A percentile compares a stretch with the other conserved stretches of the same genome.
phyloP scores from a whole-genome alignment of 1,284 basidiomycete genomes.

The Cutaneotrichosporon sp. region DNA sequence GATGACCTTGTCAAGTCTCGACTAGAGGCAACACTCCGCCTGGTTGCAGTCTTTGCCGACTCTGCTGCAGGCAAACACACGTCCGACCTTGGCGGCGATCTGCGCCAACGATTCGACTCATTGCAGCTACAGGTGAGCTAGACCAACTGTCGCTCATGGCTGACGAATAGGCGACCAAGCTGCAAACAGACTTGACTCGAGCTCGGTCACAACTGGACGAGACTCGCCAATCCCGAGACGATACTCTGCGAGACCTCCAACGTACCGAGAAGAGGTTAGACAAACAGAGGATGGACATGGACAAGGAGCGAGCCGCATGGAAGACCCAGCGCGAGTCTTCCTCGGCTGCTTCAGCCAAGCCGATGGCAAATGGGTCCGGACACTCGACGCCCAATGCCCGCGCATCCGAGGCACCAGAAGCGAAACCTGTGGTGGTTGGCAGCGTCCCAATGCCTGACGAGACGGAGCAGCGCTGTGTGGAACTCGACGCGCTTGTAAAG shows the following conservation, averaged over 20 bases:
- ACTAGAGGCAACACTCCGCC: slow-evolving; percentile 36
- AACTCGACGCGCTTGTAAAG: slow-evolving; percentile 38
- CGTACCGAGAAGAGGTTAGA: slow-evolving; percentile 70
- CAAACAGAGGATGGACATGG: slow-evolving; percentile 65
- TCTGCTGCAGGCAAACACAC: slow-evolving; percentile 13
- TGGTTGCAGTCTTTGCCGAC: slow-evolving; percentile 37
- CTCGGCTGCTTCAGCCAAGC: slow-evolving; percentile 44
- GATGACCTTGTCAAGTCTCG: slow-evolving; percentile 37
- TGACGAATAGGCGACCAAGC: slow-evolving; percentile 30
- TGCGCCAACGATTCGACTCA: slow-evolving; percentile 21
- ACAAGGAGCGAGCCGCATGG: slow-evolving; percentile 57
- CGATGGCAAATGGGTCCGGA: slow-evolving; percentile 57
- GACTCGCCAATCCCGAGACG: slow-evolving; percentile 60
- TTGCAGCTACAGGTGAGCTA: slow-evolving; percentile 40
- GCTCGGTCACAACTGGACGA: slow-evolving; percentile 62
- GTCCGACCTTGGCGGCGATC: slow-evolving; percentile 10
- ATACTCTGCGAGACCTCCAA: slow-evolving; percentile 61
- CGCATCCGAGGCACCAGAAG: slow-evolving; percentile 5
- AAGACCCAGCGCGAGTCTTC: slow-evolving; percentile 16
- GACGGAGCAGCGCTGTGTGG: slow-evolving; percentile 33
- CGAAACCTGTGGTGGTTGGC: not conserved
- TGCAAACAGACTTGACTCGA: slow-evolving; percentile 59
- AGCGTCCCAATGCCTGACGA: slow-evolving; percentile 8
- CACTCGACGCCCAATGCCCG: slow-evolving; percentile 58
- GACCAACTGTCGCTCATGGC: not conserved